Base-by-base conservation (phyloP, 2,329 filamentous ascomycete species). In the Diaporthe batatas region DNA sequence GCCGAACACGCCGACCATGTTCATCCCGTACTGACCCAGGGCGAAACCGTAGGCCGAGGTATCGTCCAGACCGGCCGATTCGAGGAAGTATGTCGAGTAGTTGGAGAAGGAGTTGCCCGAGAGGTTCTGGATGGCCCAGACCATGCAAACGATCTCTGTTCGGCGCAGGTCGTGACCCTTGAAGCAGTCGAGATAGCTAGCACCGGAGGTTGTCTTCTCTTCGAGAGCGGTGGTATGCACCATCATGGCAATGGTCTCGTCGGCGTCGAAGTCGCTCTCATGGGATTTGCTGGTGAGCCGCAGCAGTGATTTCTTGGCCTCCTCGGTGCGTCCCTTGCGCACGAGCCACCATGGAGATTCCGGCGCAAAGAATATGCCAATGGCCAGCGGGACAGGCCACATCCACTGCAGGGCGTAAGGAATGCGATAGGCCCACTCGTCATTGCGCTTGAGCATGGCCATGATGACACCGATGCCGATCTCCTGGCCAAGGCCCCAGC, bases 231-330 rank as follows among this genome's bases (percentile, higher is more conserved):
- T 95, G 0, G 94, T 98, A 79, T 97, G 94, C 1, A 94, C 90
- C 93, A 98, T 97, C 94, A 97, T 97, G 77, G 93, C 91, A 65
- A 97, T 87, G 0, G 94, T 96, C 83, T 96, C 94, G 75, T 97
- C 93, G 14, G 93, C 89, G 78, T 97, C 90, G 77, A 96, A 95
- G 74, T 92, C 88, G 0, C 90, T 91, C 74, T 94, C 91, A 70
- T 86, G 85, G 75, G 90, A 84, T 18, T 86, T 77, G 77, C 87
- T 91, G 6, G 92, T 93, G 25, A 94, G 84, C 4, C 92, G 90
- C 64, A 92, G 84, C 25, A 94, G 86, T 1, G 91, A 84, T 59
- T 84, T 83, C 83, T 93, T 93, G 39, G 92, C 92, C 21, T 93
- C 90, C 11, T 90, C 88, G 51, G 90, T 83, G 47, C 86, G 86